Evolutionary conservation across 1,139 yeast genomes (phyloP), one percentile per base, ranked within the genome.

Genomic region (Candida pseudocylindracea): DNA sequence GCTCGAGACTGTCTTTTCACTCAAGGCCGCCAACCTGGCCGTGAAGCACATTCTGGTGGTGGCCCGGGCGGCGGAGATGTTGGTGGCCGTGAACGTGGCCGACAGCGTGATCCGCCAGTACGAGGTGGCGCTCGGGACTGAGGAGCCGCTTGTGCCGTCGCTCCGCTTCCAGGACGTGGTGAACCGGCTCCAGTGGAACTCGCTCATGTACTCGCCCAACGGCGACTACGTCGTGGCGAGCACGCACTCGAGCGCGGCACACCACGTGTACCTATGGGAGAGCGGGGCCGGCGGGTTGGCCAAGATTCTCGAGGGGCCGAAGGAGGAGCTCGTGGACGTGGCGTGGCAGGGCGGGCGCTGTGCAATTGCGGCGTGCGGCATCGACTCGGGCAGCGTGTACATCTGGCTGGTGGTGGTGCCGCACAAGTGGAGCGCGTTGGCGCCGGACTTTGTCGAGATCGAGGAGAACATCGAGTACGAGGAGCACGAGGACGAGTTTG

Each of bases 361-460:
- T 48, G 59, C 68, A 39, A 72, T 85, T 30, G 80, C 78, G 8
- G 78, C 93, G n/a, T 78, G 81, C 12, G 95, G 96, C 0, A 55
- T 80, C 33, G 96, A 85, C 45, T 65, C 80, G 29, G 96, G 96
- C 1, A 60, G 69, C 25, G 64, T 85, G 1, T 83, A 80, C 46
- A 49, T 79, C 32, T 88, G 95, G 95, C 70, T 78, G 35, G 67
- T 80, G 12, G 68, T 67, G 31, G 69, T 79, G 29, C 92, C 93
- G 1, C 95, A 83, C 44, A 78, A 80, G 51, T 85, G 98, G 98
- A 76, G 93, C 50, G 93, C 95, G 0, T 58, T 85, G 41, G 96
- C 96, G 0, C 96, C 96, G 0, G 98, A 88, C 50, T 85, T 88
- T 48, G 93, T 78, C 34, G 96, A 85, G 48, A 72, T 85, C 30